These are phyloP conservation scores for Fusarium liriodendri DNA, from an alignment of 2,329 filamentous ascomycete species.

Conservation along the genomic window DNA sequence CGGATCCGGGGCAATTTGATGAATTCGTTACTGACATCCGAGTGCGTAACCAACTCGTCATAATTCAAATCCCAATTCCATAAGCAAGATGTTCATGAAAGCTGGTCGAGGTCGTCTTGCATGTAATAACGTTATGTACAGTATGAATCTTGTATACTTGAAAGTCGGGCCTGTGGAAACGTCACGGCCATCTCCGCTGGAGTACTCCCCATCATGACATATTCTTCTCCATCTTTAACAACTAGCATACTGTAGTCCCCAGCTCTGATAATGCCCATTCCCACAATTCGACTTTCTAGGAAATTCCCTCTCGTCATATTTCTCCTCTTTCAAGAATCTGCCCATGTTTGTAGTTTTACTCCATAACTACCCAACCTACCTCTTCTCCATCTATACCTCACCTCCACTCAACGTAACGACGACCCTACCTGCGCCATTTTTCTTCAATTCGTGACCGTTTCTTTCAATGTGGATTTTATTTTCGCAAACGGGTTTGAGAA, in stretches of 20 bases:
- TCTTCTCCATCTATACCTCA: background rate
- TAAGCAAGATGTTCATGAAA: background rate
- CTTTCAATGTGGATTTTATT: background rate
- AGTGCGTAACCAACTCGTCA: background rate
- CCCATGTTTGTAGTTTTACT: background rate
- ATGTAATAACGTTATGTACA: background rate
- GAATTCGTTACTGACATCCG: background rate
- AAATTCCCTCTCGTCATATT: background rate
- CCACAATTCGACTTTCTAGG: slow-evolving; percentile 12
- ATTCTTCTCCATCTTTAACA: slow-evolving; percentile 20
- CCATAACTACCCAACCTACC: background rate
- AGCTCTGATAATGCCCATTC: slow-evolving; percentile 7
- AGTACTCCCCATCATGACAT: slow-evolving; percentile 19
- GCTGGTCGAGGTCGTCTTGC: background rate
- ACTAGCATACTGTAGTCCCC: slow-evolving; percentile 6
- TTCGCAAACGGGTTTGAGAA: background rate
- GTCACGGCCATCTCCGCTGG: background rate
- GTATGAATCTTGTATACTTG: background rate
- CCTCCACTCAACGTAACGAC: background rate
- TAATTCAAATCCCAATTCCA: background rate
- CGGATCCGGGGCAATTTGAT: background rate
- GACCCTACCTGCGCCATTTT: slow-evolving; percentile 11
- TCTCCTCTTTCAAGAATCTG: background rate
- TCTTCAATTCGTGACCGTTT: background rate
- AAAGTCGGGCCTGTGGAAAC: background rate